Evolutionary conservation across 768 basidiomycete species (phyloP), one percentile per base, ranked within the genome.

Genomic region (Holtermanniella nyarrowii): DNA sequence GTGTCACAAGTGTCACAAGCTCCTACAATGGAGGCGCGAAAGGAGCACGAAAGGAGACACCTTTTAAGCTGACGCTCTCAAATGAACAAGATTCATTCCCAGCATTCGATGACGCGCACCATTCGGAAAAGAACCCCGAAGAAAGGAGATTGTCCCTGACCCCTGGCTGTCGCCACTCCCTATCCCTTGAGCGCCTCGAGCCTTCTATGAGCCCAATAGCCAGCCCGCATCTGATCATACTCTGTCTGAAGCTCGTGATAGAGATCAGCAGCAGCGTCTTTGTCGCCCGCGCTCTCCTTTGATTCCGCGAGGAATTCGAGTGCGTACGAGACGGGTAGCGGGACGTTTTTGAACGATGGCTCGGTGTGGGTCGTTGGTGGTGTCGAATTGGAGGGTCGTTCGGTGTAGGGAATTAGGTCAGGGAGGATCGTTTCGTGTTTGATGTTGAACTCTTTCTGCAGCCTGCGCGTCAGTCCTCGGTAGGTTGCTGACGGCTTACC

Each of bases 291-390:
- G 46, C 59, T 46, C 4, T 46, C 43, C 12, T 56, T 37, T 0
- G 50, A 42, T 21, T 62, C 61, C 11, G 58, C 61, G 14, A 54
- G 22, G 27, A 57, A 59, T 42, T 62, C 61, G 5, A 62, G 49
- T 7, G 90, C 90, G 20, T 81, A 76, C 4, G 79, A 74, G 50
- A 85, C 84, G 2, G 90, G 89, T 5, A 93, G 73, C 39, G 85
- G 77, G 3, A 88, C 84, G 25, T 85, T 82, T 54, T 47, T 37
- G 2, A n/a, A n/a, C n/a, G 18, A 77, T 54, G 1, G 86, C 78
- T 3, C 57, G 61, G 54, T 64, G 56, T 44, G 58, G 20, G 18
- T 25, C 22, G 11, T 48, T 26, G 1, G 51, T 26, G 3, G 62
- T 59, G 26, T 25, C 2, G 18, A 4, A 22, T 26, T 23, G 14